Evolutionary conservation across 1,284 basidiomycete genomes (phyloP).

Genomic region (Rugosomyces carneus): DNA sequence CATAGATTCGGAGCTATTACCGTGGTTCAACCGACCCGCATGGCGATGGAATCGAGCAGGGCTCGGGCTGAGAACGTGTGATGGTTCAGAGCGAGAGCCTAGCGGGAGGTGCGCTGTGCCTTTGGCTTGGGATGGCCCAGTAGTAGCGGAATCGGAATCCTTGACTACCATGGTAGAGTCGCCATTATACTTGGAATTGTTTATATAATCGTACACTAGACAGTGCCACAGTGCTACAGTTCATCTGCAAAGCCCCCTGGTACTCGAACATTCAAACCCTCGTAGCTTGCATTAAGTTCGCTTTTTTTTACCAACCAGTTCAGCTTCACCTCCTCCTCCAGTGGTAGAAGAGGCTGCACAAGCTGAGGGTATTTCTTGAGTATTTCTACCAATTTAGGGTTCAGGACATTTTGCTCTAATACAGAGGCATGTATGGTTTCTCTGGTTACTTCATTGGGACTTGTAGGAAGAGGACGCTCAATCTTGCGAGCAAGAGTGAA

Average conservation of each 20-base stretch:
- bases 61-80: conserved; percentile 10
- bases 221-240: too few species aligned
- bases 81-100: neutral
- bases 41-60: conserved; percentile 30
- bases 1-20: neutral
- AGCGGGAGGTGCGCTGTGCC: neutral
- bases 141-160: conserved; percentile 23
- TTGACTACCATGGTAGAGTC: conserved; percentile 24
- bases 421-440: conserved; percentile 61
- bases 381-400: conserved; percentile 29
- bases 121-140: neutral
- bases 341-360: conserved; percentile 37
- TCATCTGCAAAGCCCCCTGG: neutral
- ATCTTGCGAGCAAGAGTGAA: conserved; percentile 39
- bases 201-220: neutral
- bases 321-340: conserved; percentile 46
- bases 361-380: conserved; percentile 39
- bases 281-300: neutral
- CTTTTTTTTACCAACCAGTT: conserved; percentile 31
- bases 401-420: conserved; percentile 34
- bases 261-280: neutral
- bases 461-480: conserved; percentile 43
- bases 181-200: conserved; percentile 1
- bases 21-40: neutral
- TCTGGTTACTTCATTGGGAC: conserved; percentile 41